These are phyloP conservation scores for Acanthamoeba polyphaga DNA, from an alignment of 208 protist species.

Conservation along the genomic window DNA sequence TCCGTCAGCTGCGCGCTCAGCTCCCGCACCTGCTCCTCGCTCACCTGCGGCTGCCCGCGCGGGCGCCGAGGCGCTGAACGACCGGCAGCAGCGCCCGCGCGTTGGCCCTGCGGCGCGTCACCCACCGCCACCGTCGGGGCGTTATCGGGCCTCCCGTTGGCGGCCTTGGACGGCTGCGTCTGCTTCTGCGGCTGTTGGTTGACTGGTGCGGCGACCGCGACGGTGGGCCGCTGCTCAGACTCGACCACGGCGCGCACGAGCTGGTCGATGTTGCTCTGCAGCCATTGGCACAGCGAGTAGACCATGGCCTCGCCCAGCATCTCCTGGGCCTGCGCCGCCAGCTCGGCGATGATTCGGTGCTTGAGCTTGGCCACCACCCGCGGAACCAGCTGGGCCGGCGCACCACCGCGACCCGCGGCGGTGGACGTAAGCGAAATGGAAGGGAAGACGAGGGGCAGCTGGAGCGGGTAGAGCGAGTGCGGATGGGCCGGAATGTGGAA, in stretches of 20 bases:
- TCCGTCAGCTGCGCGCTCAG: constrained; percentile 19
- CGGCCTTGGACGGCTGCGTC: not conserved
- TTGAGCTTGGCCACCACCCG: not conserved
- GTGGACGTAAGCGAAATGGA: constrained; percentile 2
- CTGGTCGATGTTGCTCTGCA: constrained; percentile 31
- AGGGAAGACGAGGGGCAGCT: constrained; percentile 59
- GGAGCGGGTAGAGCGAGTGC: constrained; percentile 69
- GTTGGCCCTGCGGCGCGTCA: not conserved
- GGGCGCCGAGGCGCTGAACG: not conserved
- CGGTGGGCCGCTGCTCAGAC: not conserved
- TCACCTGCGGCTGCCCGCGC: not conserved
- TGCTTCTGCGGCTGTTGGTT: not conserved
- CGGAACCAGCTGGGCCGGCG: not conserved
- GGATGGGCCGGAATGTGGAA: constrained; percentile 59
- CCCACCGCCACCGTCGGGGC: not conserved
- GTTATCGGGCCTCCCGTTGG: not conserved
- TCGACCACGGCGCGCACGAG: not conserved
- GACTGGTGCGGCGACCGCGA: not conserved
- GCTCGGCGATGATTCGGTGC: constrained; percentile 7
- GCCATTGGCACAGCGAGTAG: constrained; percentile 49
- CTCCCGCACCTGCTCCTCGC: not conserved
- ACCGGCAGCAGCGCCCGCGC: not conserved
- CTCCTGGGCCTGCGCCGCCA: constrained; percentile 12
- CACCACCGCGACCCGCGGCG: not conserved
- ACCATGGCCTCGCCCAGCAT: constrained; percentile 66